Conservation (phyloP, 306 rosid genomes). For the Quercus aquifolioides region DNA sequence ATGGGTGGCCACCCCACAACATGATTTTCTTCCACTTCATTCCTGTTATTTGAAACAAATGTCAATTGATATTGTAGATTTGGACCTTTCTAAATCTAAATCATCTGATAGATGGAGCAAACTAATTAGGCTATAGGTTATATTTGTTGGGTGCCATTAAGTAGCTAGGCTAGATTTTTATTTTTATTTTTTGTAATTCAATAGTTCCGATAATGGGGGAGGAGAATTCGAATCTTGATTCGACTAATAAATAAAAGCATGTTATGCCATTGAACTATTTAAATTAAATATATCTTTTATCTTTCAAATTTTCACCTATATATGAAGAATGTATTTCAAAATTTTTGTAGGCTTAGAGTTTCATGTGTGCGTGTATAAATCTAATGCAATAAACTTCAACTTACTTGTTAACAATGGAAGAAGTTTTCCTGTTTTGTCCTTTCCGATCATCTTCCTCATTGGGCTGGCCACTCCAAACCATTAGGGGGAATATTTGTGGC, state of each 20-base stretch:
- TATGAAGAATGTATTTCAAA: too few species aligned
- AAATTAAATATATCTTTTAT: too few species aligned
- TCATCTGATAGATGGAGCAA: neutral
- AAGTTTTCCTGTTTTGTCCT: conserved; percentile 32
- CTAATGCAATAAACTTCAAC: conserved; percentile 12
- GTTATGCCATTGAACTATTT: too few species aligned
- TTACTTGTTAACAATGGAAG: conserved; percentile 41
- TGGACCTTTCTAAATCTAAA: neutral
- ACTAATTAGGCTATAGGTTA: neutral
- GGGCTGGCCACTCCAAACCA: conserved; percentile 68
- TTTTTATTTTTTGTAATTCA: neutral
- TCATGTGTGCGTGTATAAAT: too few species aligned
- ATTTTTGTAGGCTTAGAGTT: too few species aligned
- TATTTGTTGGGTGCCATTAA: too few species aligned
- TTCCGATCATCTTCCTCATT: conserved; percentile 57
- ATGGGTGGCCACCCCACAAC: conserved; percentile 95
- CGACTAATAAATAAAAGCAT: too few species aligned
- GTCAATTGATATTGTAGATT: neutral
- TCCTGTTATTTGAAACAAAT: conserved; percentile 13
- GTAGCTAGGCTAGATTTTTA: too few species aligned
- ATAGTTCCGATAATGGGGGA: too few species aligned
- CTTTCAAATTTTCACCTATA: too few species aligned
- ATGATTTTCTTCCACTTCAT: conserved; percentile 30
- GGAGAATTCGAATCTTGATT: too few species aligned
- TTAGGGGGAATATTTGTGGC: conserved; percentile 32